A percentile compares a stretch with the other conserved stretches of the same genome.
Conservation (phyloP, 331 rosid species). For the Spiraea crenata region DNA sequence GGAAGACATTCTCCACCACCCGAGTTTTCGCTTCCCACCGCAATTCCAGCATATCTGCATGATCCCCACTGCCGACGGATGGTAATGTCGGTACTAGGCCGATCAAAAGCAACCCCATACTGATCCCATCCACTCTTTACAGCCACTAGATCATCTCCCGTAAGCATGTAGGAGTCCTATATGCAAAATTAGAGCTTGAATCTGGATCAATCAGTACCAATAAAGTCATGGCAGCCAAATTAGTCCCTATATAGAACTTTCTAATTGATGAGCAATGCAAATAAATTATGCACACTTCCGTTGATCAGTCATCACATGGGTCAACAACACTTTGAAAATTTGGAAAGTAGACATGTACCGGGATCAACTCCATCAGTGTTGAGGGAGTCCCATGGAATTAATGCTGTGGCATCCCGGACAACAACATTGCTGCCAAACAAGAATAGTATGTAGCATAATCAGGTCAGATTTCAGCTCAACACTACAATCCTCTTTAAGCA, state of each 20-base stretch:
- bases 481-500: background rate
- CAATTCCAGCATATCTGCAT: conserved; percentile 74
- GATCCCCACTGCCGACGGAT: conserved; percentile 68
- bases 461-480: conserved; percentile 13
- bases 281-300: too few species aligned
- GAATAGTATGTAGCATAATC: conserved; percentile 15
- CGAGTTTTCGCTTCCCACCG: conserved; percentile 89
- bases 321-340: too few species aligned
- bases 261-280: too few species aligned
- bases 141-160: too few species aligned
- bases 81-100: conserved; percentile 55
- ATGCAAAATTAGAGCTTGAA: conserved; percentile 83
- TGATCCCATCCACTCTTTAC: too few species aligned
- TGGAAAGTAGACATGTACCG: conserved; percentile 35
- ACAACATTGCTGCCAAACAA: conserved; percentile 68
- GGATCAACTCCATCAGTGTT: conserved; percentile 98
- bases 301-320: too few species aligned
- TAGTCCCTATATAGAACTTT: too few species aligned
- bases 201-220: conserved; percentile 42
- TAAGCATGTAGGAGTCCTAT: too few species aligned
- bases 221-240: background rate
- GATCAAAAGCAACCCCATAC: conserved; percentile 64
- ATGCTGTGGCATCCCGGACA: conserved; percentile 66
- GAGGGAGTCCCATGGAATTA: conserved; percentile 89
- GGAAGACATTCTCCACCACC: conserved; percentile 45